Base-by-base conservation (phyloP, 2,329 filamentous ascomycete species). In the Lachnellula arida region DNA sequence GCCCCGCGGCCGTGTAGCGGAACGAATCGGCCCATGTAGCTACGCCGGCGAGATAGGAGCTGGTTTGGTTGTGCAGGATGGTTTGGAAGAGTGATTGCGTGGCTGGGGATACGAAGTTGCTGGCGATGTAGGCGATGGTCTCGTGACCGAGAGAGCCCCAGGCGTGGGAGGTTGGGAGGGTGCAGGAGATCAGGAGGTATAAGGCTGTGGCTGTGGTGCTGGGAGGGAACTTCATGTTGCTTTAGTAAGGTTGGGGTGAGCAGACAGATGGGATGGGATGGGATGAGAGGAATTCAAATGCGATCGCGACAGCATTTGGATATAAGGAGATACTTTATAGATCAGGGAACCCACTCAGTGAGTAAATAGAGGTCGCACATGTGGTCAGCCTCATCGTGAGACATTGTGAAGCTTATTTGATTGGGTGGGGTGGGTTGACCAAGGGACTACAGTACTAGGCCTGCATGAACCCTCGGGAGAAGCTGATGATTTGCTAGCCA, bases 1-100 rank as follows among this genome's bases (percentile, higher is more conserved):
- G 75, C 14, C 82, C 84, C 74, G 81, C 84, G 68, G 78, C 76
- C 7, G 81, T 85, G 72, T 87, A 87, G 23, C 84, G 78, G 68
- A 67, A 73, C 12, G 67, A 83, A 72, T 88, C 85, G 32, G 85
- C 84, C 85, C 85, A 88, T 9, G 82, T 82, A 3, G 85, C 84
- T 3, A 87, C 78, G 55, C 76, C 76, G 48, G 84, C 83, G 25
- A 88, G 76, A 65, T 86, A 86, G 63, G 82, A 77, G 54, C 73
- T 70, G 1, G 78, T 78, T 37, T 78, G 68, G 67, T 80, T 81
- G 60, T 76, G 71, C 43, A 88, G 75, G 50, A 87, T 73, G 4
- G 72, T 67, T 66, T 87, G 78, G 65, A 87, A 80, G 68, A 80
- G 81, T 40, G 72, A 59, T 22, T 80, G 74, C 14, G 84, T 87